A percentile compares a stretch with the other conserved stretches of the same genome.
Conservation (phyloP, 2,329 filamentous ascomycete species). For the Xylaria sp. region DNA sequence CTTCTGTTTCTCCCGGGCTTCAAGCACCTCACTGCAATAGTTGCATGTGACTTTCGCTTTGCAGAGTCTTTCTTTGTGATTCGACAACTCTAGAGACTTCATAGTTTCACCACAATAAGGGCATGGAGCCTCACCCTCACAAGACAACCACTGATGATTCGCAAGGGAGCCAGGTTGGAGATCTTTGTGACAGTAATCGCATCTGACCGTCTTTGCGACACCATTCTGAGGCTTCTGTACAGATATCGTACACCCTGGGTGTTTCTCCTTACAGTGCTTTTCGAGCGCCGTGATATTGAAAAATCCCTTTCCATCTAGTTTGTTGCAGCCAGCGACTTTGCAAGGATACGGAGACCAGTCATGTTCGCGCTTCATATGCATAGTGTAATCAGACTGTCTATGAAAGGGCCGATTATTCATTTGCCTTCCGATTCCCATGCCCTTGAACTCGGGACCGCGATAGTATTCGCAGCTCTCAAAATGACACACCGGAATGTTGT, state of each 20-base stretch:
- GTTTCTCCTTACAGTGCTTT: slow-evolving; percentile 29
- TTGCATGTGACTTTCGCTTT: neutral
- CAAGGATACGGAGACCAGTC: slow-evolving; percentile 36
- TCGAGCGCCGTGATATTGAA: slow-evolving; percentile 8
- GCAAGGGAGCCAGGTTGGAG: neutral
- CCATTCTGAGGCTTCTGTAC: neutral
- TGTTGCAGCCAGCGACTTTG: slow-evolving; percentile 25
- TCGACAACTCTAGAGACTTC: too few relatives aligned
- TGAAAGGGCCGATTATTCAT: slow-evolving; percentile 27
- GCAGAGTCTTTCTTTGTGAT: neutral
- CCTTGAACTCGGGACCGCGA: slow-evolving; percentile 15
- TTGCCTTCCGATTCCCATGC: neutral
- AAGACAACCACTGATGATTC: neutral
- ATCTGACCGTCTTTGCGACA: neutral
- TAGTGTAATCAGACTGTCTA: slow-evolving; percentile 32
- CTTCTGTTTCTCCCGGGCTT: fast-evolving
- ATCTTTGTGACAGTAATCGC: slow-evolving; percentile 2
- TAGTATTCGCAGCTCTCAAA: slow-evolving; percentile 30
- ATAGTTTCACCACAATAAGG: neutral
- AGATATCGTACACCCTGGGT: slow-evolving; percentile 7
- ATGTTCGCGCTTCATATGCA: slow-evolving; percentile 35
- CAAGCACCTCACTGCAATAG: slow-evolving; percentile 14
- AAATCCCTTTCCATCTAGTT: slow-evolving; percentile 25
- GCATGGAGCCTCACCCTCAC: neutral
- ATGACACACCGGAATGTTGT: slow-evolving; percentile 17